Evolutionary conservation across 805 yeast genomes (phyloP).

Genomic region (Barnettozyma wickerhamii): DNA sequence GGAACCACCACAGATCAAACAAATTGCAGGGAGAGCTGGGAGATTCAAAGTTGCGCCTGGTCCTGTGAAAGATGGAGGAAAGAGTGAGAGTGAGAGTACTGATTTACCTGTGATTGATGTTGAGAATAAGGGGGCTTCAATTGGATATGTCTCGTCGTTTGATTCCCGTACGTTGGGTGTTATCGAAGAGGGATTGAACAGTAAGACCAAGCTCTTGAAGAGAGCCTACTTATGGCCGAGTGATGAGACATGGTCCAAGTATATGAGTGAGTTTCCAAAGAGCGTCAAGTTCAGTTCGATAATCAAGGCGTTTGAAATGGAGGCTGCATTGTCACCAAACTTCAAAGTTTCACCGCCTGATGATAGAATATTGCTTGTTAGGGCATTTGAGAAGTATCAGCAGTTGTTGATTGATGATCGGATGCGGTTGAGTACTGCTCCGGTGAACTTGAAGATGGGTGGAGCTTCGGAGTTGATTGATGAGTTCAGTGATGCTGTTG

Average conservation of each 20-base stretch:
- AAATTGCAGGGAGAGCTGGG: constrained; percentile 97
- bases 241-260: constrained; percentile 59
- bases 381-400: constrained; percentile 37
- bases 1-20: constrained; percentile 69
- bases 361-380: constrained; percentile 32
- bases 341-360: constrained; percentile 37
- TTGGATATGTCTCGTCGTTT: constrained; percentile 56
- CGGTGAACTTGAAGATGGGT: constrained; percentile 41
- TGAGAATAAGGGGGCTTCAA: constrained; percentile 18
- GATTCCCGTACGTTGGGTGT: constrained; percentile 37
- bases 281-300: constrained; percentile 43
- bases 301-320: constrained; percentile 41
- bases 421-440: constrained; percentile 56
- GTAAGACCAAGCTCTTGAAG: constrained; percentile 46
- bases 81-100: not conserved
- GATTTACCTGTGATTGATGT: not conserved
- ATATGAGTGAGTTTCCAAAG: constrained; percentile 57
- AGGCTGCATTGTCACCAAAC: constrained; percentile 27
- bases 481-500: constrained; percentile 41
- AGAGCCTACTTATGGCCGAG: constrained; percentile 83
- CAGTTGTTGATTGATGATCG: constrained; percentile 53
- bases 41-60: constrained; percentile 47
- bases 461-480: constrained; percentile 44
- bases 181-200: constrained; percentile 43
- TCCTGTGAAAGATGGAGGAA: not conserved